These are phyloP conservation scores for Astragalus membranaceus DNA, from an alignment of 306 rosid genomes.

Conservation along the genomic window DNA sequence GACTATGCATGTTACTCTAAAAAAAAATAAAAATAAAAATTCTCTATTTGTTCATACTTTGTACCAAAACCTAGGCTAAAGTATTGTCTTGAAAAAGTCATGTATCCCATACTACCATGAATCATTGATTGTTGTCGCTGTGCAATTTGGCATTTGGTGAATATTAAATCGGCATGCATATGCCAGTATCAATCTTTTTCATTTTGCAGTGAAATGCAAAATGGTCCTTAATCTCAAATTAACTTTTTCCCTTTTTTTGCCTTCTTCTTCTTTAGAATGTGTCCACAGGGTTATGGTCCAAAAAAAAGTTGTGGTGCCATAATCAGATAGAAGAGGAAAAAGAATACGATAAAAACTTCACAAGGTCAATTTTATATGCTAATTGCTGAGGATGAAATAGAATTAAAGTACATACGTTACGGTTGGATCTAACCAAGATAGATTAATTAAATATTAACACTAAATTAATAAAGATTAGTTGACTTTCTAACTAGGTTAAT, in stretches of 20 bases:
- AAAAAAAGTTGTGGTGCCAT: conserved; percentile 16
- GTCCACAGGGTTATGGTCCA: conserved; percentile 36
- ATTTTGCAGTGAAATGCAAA: conserved; percentile 17
- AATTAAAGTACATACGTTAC: background rate
- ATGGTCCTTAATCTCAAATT: conserved; percentile 30
- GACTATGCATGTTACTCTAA: too few species aligned
- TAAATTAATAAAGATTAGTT: conserved; percentile 20
- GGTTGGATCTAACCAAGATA: background rate
- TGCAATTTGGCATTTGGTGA: conserved; percentile 12
- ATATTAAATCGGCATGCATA: background rate
- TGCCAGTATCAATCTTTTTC: conserved; percentile 14
- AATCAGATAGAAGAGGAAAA: background rate
- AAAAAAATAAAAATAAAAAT: too few species aligned
- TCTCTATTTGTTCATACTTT: background rate
- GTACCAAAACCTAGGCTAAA: background rate
- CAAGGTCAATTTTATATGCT: conserved; percentile 28
- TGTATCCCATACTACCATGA: background rate
- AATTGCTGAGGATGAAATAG: conserved; percentile 19
- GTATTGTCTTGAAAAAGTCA: conserved; percentile 6
- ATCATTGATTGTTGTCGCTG: background rate
- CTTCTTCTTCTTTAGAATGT: conserved; percentile 19
- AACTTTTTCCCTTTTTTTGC: conserved; percentile 22
- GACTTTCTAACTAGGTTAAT: conserved; percentile 28
- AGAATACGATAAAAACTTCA: conserved; percentile 11
- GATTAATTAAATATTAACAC: conserved; percentile 1